Evolutionary conservation across 371 early-diverging fungal species (phyloP).

Genomic region (Entomophthora muscae): DNA sequence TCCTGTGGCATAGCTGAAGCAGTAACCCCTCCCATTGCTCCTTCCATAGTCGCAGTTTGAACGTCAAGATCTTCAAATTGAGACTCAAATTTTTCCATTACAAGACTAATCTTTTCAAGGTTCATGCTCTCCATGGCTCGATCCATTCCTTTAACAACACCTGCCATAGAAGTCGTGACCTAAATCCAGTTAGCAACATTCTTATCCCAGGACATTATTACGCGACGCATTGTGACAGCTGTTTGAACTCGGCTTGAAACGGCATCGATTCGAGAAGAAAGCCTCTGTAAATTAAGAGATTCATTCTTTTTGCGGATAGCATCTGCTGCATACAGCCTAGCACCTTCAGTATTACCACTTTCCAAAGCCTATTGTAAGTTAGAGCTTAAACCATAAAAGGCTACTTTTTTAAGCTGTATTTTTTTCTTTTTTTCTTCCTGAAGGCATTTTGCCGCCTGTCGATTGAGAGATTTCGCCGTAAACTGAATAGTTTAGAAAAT

Average conservation of each 20-base stretch:
- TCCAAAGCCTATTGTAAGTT: slow-evolving; percentile 53
- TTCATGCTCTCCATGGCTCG: slow-evolving; percentile 82
- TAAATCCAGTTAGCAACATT: slow-evolving; percentile 10
- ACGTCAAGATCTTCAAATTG: slow-evolving; percentile 91
- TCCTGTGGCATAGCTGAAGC: slow-evolving; percentile 73
- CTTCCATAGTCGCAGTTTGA: slow-evolving; percentile 83
- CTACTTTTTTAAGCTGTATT: slow-evolving; percentile 73
- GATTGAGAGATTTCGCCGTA: slow-evolving; percentile 75
- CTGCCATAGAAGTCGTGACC: slow-evolving; percentile 57
- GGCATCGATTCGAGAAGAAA: slow-evolving; percentile 83
- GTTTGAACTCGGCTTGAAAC: slow-evolving; percentile 85
- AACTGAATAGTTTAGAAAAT: slow-evolving; percentile 29
- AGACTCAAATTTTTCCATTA: slow-evolving; percentile 88
- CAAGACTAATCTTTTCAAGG: slow-evolving; percentile 74
- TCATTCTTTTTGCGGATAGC: slow-evolving; percentile 97
- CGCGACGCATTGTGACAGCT: slow-evolving; percentile 83
- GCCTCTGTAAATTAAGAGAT: slow-evolving; percentile 62
- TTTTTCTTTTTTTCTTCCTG: slow-evolving; percentile 76
- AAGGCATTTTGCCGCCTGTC: slow-evolving; percentile 62
- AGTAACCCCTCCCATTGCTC: slow-evolving; percentile 70
- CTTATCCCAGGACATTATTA: slow-evolving; percentile 12
- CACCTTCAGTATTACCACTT: slow-evolving; percentile 83
- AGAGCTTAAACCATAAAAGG: not conserved
- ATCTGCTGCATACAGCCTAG: slow-evolving; percentile 83
- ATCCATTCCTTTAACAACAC: slow-evolving; percentile 81